Conservation (phyloP, 2,329 filamentous ascomycete species). For the Penicillium decumbens region DNA sequence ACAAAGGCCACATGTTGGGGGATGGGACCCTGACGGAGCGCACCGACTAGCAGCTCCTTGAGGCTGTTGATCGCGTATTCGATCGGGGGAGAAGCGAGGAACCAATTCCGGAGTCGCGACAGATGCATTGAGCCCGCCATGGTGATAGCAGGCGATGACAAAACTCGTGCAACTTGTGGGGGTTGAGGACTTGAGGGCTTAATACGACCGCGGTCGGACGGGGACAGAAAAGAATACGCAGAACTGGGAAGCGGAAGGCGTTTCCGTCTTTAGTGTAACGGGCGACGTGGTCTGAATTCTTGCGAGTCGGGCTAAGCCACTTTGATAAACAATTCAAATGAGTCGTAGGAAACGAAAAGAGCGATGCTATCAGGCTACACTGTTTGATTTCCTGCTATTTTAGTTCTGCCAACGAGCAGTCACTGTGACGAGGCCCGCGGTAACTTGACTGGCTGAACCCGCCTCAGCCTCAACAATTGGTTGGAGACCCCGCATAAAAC, state of each 20-base stretch:
- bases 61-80: slow-evolving; percentile 80
- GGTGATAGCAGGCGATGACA: slow-evolving; percentile 7
- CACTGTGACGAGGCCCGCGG: slow-evolving; percentile 10
- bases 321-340: neutral
- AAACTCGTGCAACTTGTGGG: slow-evolving; percentile 2
- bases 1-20: slow-evolving; percentile 97
- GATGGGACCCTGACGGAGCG: slow-evolving; percentile 82
- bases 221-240: slow-evolving; percentile 5
- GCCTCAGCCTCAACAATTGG: slow-evolving; percentile 5
- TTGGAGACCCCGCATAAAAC: neutral
- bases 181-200: slow-evolving; percentile 4
- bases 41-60: slow-evolving; percentile 80
- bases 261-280: slow-evolving; percentile 8
- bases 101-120: slow-evolving; percentile 64
- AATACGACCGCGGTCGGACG: slow-evolving; percentile 2
- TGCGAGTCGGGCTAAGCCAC: neutral
- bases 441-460: slow-evolving; percentile 1
- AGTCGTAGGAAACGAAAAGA: neutral
- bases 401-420: neutral
- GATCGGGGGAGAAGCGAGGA: slow-evolving; percentile 80
- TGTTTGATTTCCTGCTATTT: slow-evolving; percentile 17
- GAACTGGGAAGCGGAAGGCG: neutral
- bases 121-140: slow-evolving; percentile 54
- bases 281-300: slow-evolving; percentile 21
- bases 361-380: slow-evolving; percentile 25